Evolutionary conservation across 78 protist genomes (phyloP), one percentile per base, ranked within the genome.

Genomic region (Cavenderia fasciculata): DNA sequence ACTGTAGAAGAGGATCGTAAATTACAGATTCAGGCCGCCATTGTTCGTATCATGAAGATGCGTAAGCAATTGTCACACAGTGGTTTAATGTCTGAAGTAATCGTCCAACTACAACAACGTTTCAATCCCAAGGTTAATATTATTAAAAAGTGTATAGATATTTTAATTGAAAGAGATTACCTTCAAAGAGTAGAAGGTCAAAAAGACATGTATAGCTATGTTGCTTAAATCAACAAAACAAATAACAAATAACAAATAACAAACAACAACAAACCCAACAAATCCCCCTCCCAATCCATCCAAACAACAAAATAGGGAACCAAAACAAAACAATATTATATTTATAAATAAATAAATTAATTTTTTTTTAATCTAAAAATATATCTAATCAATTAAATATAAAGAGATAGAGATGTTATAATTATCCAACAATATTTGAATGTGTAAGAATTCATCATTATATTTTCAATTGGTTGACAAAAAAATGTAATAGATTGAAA

Each of bases 11-110:
- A 96, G 44, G 96, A 96, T 46, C 41, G 98, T 33, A 93, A 92
- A 79, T 47, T 85, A 25, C 85, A 66, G 36, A 86, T 49, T 11
- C 96, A 93, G 79, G 98, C 98, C 16, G 95, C 97, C 31, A 94
- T 96, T 51, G 98, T 97, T 25, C 96, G 98, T 49, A 88, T 96
- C 44, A 97, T 97, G 98, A 97, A 97, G 95, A 61, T 86, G 79
- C 76, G 98, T 52, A 94, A 94, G 90, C 71, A 40, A 51, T 29
- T 95, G 38, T 59, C 62, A 0, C 98, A 97, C 76, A 36, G 38
- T 19, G 33, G 52, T 38, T 92, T 97, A 11, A 69, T 97, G 74
- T 21, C 87, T 0, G 98, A 97, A 27, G 97, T 96, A 8, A 59
- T 88, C 36, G 23, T 62, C 7, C 89, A 93, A 69, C 74, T 93